phyloP scores from a whole-genome alignment of 1,139 yeast genomes.

The Debaryomyces subglobosus region DNA sequence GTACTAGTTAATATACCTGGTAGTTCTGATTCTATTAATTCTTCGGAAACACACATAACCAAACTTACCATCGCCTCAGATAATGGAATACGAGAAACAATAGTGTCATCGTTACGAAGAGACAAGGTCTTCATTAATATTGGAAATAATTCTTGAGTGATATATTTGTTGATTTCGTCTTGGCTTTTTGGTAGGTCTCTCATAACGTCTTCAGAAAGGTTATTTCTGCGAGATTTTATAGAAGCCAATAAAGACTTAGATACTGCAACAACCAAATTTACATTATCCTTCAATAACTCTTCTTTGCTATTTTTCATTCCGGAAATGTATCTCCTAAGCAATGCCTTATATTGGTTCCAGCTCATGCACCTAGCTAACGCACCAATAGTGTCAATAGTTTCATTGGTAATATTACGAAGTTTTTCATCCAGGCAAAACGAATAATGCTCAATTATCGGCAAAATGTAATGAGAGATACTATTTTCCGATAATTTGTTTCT shows the following conservation, averaged over 20 bases:
- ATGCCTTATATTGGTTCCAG: conserved; percentile 82
- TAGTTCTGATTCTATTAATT: conserved; percentile 57
- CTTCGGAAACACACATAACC: conserved; percentile 63
- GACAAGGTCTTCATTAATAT: conserved; percentile 61
- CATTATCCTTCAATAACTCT: conserved; percentile 59
- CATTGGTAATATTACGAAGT: conserved; percentile 72
- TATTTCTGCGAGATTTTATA: conserved; percentile 18
- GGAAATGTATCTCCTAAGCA: conserved; percentile 69
- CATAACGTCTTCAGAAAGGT: conserved; percentile 22
- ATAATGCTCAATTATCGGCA: conserved; percentile 85
- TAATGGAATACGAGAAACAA: conserved; percentile 73
- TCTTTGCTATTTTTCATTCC: conserved; percentile 52
- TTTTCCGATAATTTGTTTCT: conserved; percentile 52
- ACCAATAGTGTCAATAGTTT: conserved; percentile 68
- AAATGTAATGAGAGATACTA: conserved; percentile 74
- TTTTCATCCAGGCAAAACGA: conserved; percentile 65
- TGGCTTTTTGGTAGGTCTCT: conserved; percentile 35
- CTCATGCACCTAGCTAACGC: conserved; percentile 59
- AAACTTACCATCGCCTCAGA: conserved; percentile 82
- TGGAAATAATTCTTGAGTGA: conserved; percentile 64
- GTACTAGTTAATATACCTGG: conserved; percentile 84
- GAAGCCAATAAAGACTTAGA: conserved; percentile 53
- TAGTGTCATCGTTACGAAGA: conserved; percentile 75
- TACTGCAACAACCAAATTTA: conserved; percentile 64
- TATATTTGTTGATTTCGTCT: conserved; percentile 53